Base-by-base conservation (phyloP, 2,329 filamentous ascomycete genomes). In the Diatrype stigma region DNA sequence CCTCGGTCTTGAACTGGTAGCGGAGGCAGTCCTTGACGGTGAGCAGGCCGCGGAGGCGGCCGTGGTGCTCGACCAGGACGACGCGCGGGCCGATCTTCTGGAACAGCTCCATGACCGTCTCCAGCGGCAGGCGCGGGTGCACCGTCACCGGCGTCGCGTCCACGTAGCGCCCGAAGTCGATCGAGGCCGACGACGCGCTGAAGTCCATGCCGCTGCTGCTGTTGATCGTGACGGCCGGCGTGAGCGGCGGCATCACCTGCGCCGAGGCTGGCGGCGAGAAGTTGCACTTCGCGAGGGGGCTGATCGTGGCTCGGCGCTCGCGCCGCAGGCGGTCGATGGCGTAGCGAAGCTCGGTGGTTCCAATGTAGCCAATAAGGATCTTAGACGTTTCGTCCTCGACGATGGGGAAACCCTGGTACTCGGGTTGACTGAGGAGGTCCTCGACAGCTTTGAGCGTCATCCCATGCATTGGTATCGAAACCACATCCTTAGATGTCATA, bases 41-140 rank as follows among this genome's bases (percentile, higher is more conserved):
- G 1, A 99, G 89, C 0, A 99, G 78, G 0, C 94, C 94, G 0
- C 81, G 82, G 2, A 99, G 78, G 46, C 83, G 82, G 14, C 94
- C 94, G 52, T 89, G 87, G 65, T 96, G 87, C 68, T 99, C 94
- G 37, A 96, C 87, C 3, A 99, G 78, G 46, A 99, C 93, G 6
- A 96, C 91, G 1, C 94, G 83, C 0, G 93, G 94, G 0, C 94
- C 94, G 67, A 99, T 95, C 73, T 97, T 99, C 68, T 93, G 93
- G 76, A 99, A 99, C 11, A 99, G 78, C 65, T 99, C 94, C 91
- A 99, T 96, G 30, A 96, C 93, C 0, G 94, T 99, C 71, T 99
- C 94, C 0, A 99, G 82, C 0, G 93, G 89, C 1, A 97, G 82
- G 1, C 90, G 85, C 0, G 94, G 94, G 64, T 99, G 94, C 1